phyloP scores from a whole-genome alignment of 106 monocot species.

The Dendrobium nobile region DNA sequence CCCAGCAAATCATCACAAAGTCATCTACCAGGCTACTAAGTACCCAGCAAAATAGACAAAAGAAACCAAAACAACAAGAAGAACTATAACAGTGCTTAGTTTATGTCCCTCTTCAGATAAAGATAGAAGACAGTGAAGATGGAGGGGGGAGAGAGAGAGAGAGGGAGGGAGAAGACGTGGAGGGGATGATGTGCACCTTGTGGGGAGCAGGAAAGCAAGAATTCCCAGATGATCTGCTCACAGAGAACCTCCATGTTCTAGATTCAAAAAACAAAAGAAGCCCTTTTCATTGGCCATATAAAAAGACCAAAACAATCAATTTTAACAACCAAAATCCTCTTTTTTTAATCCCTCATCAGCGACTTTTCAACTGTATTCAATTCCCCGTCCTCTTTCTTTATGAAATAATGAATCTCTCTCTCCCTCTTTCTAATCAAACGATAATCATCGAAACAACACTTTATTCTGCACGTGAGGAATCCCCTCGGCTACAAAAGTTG shows the following conservation, averaged over 20 bases:
- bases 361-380: background rate
- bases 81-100: background rate
- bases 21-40: background rate
- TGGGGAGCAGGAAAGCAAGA: slow-evolving; percentile 47
- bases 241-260: slow-evolving; percentile 14
- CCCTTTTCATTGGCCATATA: background rate
- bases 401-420: slow-evolving; percentile 5
- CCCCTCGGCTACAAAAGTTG: background rate
- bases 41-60: background rate
- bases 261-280: no score
- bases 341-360: background rate
- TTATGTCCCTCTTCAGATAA: no score
- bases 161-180: no score
- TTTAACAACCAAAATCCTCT: background rate
- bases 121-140: background rate
- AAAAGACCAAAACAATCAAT: background rate
- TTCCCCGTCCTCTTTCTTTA: background rate
- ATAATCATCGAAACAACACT: slow-evolving; percentile 11
- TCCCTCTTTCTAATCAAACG: slow-evolving; percentile 17
- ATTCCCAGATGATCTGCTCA: slow-evolving; percentile 39
- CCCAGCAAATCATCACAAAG: background rate
- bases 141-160: background rate
- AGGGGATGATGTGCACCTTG: slow-evolving; percentile 10
- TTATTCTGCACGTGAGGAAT: slow-evolving; percentile 21
- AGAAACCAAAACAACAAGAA: background rate